Conservation (phyloP, 345 rosid genomes). For the Corymbia maculata region DNA sequence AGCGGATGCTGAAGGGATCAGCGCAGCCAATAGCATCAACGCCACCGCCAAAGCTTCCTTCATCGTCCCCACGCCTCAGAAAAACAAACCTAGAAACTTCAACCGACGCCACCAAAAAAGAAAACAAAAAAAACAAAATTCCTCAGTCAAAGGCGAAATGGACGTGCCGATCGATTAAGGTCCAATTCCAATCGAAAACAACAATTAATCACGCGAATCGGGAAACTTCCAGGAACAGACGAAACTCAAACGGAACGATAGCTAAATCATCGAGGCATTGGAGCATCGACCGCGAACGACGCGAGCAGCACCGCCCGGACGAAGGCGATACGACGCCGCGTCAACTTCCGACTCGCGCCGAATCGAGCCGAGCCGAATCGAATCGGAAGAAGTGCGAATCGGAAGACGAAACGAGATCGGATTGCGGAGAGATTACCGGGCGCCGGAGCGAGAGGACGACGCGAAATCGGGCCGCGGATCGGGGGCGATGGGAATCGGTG, state of each 20-base stretch:
- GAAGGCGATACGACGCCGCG: not conserved
- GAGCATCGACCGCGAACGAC: not conserved
- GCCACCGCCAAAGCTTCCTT: slow-evolving; percentile 7
- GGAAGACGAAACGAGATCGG: not conserved
- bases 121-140: not conserved
- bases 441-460: not conserved
- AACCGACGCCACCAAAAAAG: not conserved
- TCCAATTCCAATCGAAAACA: not conserved
- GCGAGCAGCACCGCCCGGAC: not conserved
- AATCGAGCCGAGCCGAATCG: not conserved
- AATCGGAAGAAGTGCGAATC: not conserved
- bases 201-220: not conserved
- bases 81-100: not conserved
- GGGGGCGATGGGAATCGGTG: not conserved
- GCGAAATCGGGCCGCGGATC: not conserved
- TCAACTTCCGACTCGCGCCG: not conserved
- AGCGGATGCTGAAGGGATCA: slow-evolving; percentile 22
- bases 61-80: slow-evolving; percentile 6
- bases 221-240: not conserved
- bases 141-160: not conserved
- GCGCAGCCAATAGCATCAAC: slow-evolving; percentile 7
- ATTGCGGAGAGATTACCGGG: not conserved
- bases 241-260: not conserved
- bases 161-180: not conserved
- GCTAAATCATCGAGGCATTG: not conserved